phyloP scores from a whole-genome alignment of 2,329 filamentous ascomycete species.

The Ceratocystis cacaofunesta region DNA sequence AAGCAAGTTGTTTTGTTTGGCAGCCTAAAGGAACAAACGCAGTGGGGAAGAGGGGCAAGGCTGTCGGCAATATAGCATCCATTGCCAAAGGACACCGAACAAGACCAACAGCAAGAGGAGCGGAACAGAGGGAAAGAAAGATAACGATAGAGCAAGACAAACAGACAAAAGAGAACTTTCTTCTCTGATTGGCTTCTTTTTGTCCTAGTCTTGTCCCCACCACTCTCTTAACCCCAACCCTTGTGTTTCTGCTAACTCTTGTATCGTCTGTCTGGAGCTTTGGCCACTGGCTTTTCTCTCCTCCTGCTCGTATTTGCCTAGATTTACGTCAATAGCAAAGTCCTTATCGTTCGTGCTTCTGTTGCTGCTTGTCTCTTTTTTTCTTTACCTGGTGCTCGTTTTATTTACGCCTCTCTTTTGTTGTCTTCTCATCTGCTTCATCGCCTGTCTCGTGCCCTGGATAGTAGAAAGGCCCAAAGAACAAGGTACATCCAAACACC shows the following conservation, averaged over 20 bases:
- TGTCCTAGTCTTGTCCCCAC: no score
- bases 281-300: no score
- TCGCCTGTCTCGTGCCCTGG: background rate
- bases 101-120: no score
- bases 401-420: background rate
- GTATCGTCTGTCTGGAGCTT: no score
- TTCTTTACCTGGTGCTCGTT: background rate
- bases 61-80: background rate
- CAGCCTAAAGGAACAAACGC: slow-evolving; percentile 1
- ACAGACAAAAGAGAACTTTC: no score
- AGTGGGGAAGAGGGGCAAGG: background rate
- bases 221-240: background rate
- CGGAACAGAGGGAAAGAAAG: no score
- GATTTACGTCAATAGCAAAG: no score
- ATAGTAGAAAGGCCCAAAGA: background rate
- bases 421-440: background rate
- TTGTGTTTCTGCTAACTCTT: no score
- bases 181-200: no score
- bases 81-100: background rate
- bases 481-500: background rate
- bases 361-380: background rate
- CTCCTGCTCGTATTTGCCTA: no score
- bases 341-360: background rate
- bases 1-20: background rate
- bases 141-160: no score